A percentile compares a stretch with the other conserved stretches of the same genome.
phyloP scores from a whole-genome alignment of 169 alveolate genomes.

The Babesia ovis region DNA sequence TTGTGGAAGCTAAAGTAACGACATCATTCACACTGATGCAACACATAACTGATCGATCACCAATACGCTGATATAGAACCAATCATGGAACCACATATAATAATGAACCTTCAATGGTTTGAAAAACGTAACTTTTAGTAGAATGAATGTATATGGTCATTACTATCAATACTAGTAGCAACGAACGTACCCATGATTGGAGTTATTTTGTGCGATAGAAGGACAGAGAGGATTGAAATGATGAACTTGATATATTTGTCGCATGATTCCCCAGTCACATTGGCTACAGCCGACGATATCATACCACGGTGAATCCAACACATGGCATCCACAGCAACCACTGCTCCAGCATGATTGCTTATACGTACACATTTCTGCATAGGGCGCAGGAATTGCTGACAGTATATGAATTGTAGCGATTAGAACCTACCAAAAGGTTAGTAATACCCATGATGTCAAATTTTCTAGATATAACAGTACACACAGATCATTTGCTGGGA shows the following conservation, averaged over 20 bases:
- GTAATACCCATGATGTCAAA: slow-evolving; percentile 59
- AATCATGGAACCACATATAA: no score
- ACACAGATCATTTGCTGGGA: no score
- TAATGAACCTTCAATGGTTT: no score
- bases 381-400: slow-evolving; percentile 71
- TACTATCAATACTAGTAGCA: no score
- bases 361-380: slow-evolving; percentile 68
- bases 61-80: no score
- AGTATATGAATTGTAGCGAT: neutral
- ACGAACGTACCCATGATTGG: slow-evolving; percentile 77
- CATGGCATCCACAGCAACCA: slow-evolving; percentile 81
- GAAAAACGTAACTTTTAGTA: no score
- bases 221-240: slow-evolving; percentile 61
- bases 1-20: no score
- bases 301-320: slow-evolving; percentile 82
- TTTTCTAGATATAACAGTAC: no score
- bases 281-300: slow-evolving; percentile 68
- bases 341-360: slow-evolving; percentile 68
- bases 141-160: no score
- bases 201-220: slow-evolving; percentile 51
- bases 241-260: slow-evolving; percentile 65
- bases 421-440: slow-evolving; percentile 60
- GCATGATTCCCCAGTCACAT: slow-evolving; percentile 62
- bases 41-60: no score
- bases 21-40: no score